Conservation (phyloP, 192 early-diverging fungal genomes). For the Mortierella alpina region DNA sequence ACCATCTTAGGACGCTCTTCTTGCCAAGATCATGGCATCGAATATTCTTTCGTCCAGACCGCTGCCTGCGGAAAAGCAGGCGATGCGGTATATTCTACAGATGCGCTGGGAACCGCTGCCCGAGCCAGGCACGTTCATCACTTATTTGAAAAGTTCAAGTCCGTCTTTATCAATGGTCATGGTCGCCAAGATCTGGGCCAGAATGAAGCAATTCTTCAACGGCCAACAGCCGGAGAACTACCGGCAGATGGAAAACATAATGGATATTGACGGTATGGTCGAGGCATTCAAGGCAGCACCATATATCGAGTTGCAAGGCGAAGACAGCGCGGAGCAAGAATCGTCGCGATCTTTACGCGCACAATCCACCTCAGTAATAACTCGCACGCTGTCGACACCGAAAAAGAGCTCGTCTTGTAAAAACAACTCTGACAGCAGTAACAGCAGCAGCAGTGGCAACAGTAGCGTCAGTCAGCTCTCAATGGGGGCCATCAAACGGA, state of each 20-base stretch:
- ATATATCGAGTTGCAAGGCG: background rate
- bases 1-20: too few relatives aligned
- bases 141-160: background rate
- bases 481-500: too few relatives aligned
- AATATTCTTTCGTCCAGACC: too few relatives aligned
- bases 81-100: background rate
- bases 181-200: constrained; percentile 1
- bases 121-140: background rate
- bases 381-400: too few relatives aligned
- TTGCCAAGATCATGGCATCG: too few relatives aligned
- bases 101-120: constrained; percentile 5
- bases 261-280: constrained; percentile 1
- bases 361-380: too few relatives aligned
- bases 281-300: constrained; percentile 4
- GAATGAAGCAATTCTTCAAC: constrained; percentile 2
- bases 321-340: background rate
- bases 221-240: background rate
- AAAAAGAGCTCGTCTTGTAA: too few relatives aligned
- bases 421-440: too few relatives aligned
- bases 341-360: background rate
- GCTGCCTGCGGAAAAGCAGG: background rate
- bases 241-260: background rate
- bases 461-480: too few relatives aligned
- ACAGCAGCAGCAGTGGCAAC: too few relatives aligned
- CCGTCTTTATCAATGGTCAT: background rate